These are phyloP conservation scores for Pseudogymnoascus sp. DNA, from an alignment of 2,329 filamentous ascomycete species.

Conservation along the genomic window DNA sequence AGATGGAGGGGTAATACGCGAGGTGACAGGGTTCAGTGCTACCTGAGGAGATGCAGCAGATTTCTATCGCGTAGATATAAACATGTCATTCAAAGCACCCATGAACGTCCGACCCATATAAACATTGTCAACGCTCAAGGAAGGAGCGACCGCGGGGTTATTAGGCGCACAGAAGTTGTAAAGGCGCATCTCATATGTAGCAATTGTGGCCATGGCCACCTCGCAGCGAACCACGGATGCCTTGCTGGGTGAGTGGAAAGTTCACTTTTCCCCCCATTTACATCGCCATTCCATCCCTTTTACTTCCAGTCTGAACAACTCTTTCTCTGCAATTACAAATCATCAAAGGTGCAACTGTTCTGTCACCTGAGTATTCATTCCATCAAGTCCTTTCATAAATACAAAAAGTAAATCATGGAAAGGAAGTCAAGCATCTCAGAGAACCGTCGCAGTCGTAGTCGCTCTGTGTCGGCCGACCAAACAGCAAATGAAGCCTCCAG, in stretches of 20 bases:
- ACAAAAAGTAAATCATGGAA: background rate
- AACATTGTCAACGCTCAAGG: background rate
- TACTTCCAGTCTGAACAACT: background rate
- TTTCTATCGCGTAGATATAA: conserved; percentile 5
- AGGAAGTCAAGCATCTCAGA: background rate
- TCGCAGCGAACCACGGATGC: background rate
- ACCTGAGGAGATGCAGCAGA: conserved; percentile 8
- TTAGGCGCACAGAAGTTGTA: background rate
- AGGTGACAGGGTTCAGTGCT: conserved; percentile 7
- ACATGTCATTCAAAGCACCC: background rate
- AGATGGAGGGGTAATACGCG: conserved; percentile 9
- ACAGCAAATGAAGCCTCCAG: background rate
- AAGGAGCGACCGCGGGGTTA: background rate
- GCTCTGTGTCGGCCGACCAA: background rate
- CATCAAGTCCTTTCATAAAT: background rate
- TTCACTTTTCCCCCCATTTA: background rate
- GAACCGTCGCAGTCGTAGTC: background rate
- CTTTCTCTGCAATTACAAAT: background rate
- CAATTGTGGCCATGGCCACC: conserved; percentile 5
- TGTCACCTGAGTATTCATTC: background rate
- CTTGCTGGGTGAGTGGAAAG: conserved; percentile 2
- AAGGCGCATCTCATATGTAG: background rate
- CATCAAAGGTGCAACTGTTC: background rate
- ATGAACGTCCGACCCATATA: background rate
- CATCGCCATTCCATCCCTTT: background rate